Percentiles rank a stretch among this genome's conserved stretches.
Evolutionary conservation across 163 green algal species (phyloP).

Genomic region (Prototheca wickerhamii): DNA sequence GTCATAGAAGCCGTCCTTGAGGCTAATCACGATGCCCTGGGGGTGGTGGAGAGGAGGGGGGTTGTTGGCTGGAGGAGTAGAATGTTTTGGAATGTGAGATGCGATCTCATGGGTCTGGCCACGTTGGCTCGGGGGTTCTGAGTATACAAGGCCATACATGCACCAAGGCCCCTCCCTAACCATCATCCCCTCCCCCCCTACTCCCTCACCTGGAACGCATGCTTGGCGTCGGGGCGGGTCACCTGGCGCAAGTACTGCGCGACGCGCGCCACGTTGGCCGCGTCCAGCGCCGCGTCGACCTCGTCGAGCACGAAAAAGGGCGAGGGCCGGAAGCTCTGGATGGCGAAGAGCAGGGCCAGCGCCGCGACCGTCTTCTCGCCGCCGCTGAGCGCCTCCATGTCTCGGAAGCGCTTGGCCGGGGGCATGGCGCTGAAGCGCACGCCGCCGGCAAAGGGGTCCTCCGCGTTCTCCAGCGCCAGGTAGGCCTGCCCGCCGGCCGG

Average conservation of each 20-base stretch:
- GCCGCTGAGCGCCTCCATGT: constrained; percentile 91
- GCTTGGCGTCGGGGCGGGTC: constrained; percentile 37
- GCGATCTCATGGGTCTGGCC: background rate
- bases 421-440: constrained; percentile 92
- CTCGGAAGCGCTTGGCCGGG: constrained; percentile 73
- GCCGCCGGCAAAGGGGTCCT: constrained; percentile 77
- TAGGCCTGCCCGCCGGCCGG: constrained; percentile 82
- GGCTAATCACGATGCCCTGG: constrained; percentile 76
- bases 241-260: constrained; percentile 81
- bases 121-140: background rate
- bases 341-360: constrained; percentile 94
- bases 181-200: background rate
- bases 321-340: constrained; percentile 84
- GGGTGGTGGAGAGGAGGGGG: background rate
- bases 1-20: constrained; percentile 87
- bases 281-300: constrained; percentile 89
- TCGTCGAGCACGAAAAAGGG: constrained; percentile 99
- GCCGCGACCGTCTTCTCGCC: constrained; percentile 97
- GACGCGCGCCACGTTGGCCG: constrained; percentile 86
- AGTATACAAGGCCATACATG: background rate
- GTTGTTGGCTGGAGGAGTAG: background rate
- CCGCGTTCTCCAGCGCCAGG: constrained; percentile 74
- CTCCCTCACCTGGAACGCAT: constrained; percentile 28
- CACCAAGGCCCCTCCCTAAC: background rate
- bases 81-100: background rate